Percentiles rank a stretch among this genome's conserved stretches.
Evolutionary conservation across 148 eudicot species (phyloP).

Genomic region (Polygonum aviculare): DNA sequence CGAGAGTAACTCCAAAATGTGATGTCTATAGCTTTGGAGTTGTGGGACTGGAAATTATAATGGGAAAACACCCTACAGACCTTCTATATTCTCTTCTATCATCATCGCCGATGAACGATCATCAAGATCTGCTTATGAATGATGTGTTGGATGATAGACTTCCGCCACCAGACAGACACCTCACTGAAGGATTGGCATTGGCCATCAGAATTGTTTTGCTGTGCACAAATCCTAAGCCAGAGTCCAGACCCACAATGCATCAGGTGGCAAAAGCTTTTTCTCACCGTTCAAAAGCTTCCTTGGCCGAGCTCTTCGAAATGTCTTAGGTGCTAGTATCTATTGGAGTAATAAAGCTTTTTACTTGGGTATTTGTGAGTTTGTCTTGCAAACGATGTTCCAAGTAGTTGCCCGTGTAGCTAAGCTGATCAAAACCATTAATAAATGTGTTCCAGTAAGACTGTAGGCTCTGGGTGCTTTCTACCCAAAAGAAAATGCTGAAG

Average conservation of each 20-base stretch:
- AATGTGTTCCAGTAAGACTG: not conserved
- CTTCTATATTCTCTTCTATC: conserved; percentile 29
- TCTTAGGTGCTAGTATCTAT: not conserved
- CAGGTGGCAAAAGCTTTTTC: conserved; percentile 18
- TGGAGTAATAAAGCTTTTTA: not conserved
- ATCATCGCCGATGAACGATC: no score
- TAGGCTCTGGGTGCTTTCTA: no score
- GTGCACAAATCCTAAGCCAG: conserved; percentile 41
- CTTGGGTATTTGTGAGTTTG: conserved; percentile 19
- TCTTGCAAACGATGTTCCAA: no score
- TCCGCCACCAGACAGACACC: not conserved
- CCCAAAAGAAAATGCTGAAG: no score
- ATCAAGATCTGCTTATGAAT: no score
- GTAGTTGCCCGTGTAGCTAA: not conserved
- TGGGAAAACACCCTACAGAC: conserved; percentile 75
- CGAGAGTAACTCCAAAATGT: conserved; percentile 58
- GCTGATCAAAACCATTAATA: no score
- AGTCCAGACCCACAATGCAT: conserved; percentile 64
- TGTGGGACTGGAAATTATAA: conserved; percentile 60
- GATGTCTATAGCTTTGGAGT: conserved; percentile 84
- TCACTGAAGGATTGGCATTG: conserved; percentile 32
- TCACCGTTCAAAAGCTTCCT: not conserved
- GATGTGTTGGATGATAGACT: no score
- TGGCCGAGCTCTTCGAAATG: not conserved
- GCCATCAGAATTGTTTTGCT: conserved; percentile 38